Percentiles rank a stretch among this genome's conserved stretches.
These are phyloP conservation scores for Glomus cerebriforme DNA, from an alignment of 192 early-diverging fungal species.

Conservation along the genomic window DNA sequence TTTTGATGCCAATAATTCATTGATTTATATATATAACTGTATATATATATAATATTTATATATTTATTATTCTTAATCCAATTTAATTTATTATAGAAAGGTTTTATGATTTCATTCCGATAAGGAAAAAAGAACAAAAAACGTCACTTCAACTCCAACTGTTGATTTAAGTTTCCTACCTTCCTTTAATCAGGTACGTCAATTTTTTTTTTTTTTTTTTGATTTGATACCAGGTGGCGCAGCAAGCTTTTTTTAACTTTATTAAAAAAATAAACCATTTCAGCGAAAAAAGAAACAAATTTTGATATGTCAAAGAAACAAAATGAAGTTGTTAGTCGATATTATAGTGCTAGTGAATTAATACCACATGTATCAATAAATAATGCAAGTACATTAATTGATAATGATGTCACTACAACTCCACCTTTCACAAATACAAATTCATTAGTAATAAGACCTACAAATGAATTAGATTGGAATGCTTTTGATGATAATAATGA, in stretches of 20 bases:
- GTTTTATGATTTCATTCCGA: no score
- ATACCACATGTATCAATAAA: not conserved
- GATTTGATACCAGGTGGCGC: not conserved
- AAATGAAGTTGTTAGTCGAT: not conserved
- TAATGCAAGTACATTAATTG: not conserved
- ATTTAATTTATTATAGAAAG: no score
- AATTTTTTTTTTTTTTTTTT: not conserved
- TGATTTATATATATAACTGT: no score
- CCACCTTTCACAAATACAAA: not conserved
- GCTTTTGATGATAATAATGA: not conserved
- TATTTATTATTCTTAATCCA: no score
- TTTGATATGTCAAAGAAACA: not conserved
- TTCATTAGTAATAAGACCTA: not conserved
- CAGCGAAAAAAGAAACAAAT: not conserved
- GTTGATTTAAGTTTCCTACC: no score
- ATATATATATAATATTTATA: no score
- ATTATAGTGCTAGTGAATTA: not conserved
- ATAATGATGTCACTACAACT: not conserved
- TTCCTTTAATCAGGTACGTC: no score
- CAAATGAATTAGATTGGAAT: not conserved
- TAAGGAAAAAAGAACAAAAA: no score
- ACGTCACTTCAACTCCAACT: no score
- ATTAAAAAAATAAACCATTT: no score
- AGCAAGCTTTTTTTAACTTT: not conserved
- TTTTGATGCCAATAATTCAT: no score